These are phyloP conservation scores for Penicillium waksmanii DNA, from an alignment of 495 filamentous ascomycete species.

Conservation along the genomic window DNA sequence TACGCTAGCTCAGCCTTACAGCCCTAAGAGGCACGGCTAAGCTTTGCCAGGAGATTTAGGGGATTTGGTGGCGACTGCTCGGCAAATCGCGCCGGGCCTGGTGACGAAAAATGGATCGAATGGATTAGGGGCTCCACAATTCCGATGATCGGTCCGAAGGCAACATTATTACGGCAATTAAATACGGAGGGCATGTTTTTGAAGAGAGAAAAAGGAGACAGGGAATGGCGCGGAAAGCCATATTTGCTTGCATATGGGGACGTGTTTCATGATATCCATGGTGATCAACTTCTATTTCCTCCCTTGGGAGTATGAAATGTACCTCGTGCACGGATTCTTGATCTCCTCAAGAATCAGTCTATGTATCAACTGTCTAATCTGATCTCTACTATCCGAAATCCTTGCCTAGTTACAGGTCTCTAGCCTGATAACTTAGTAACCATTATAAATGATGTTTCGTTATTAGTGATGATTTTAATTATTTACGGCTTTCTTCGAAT, in stretches of 20 bases:
- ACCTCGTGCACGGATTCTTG: background rate
- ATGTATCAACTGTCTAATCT: too few species aligned
- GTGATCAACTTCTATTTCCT: background rate
- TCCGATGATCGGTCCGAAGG: background rate
- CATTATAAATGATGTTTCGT: too few species aligned
- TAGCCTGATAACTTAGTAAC: too few species aligned
- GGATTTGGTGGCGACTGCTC: slow-evolving; percentile 5
- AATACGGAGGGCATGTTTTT: background rate
- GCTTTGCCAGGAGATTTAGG: slow-evolving; percentile 7
- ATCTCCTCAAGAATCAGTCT: too few species aligned
- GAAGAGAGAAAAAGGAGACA: background rate
- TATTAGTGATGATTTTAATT: too few species aligned
- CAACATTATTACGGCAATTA: slow-evolving; percentile 1
- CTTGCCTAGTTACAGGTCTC: too few species aligned
- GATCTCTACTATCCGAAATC: too few species aligned
- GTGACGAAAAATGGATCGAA: background rate
- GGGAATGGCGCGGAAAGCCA: too few species aligned
- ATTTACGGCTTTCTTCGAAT: too few species aligned
- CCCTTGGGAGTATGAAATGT: background rate
- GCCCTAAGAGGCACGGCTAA: slow-evolving; percentile 2
- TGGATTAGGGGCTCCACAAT: background rate
- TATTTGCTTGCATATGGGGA: background rate
- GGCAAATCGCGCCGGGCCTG: slow-evolving; percentile 7
- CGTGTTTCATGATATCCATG: background rate
- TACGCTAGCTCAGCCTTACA: slow-evolving; percentile 1